Evolutionary conservation across 228 moss, liverwort and hornwort genomes (phyloP).

Genomic region (Sphagnum fallax): DNA sequence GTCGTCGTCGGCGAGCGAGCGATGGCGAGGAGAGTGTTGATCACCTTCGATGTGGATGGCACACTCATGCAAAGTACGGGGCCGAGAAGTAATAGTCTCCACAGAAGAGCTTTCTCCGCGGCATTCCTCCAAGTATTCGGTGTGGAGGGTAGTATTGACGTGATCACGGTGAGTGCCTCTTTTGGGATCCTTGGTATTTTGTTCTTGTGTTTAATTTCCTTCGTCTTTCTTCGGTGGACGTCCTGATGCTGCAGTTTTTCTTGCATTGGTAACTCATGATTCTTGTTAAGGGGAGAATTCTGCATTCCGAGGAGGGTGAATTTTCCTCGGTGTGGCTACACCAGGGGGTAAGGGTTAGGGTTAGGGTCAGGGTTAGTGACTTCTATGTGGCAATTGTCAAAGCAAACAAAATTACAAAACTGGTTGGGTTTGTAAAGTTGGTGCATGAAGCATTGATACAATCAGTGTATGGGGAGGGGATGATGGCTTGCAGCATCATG

Average conservation of each 20-base stretch:
- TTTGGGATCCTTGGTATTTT: neutral
- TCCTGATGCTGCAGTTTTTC: too few relatives aligned
- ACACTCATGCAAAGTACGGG: slow-evolving; percentile 79
- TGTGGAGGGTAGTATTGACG: slow-evolving; percentile 74
- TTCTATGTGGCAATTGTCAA: too few relatives aligned
- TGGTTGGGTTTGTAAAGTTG: too few relatives aligned
- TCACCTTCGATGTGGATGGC: slow-evolving; percentile 93
- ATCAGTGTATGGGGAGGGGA: too few relatives aligned
- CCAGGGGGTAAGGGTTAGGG: too few relatives aligned
- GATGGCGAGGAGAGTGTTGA: slow-evolving; percentile 49
- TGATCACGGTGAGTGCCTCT: slow-evolving; percentile 43
- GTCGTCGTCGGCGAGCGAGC: neutral
- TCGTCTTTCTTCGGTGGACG: neutral
- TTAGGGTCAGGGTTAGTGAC: too few relatives aligned
- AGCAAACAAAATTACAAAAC: too few relatives aligned
- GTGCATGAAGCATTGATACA: too few relatives aligned
- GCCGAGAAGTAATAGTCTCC: slow-evolving; percentile 70
- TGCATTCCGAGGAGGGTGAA: too few relatives aligned
- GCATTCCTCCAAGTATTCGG: slow-evolving; percentile 77
- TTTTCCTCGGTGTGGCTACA: too few relatives aligned
- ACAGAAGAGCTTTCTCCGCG: slow-evolving; percentile 78
- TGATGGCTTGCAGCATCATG: too few relatives aligned
- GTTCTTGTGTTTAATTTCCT: neutral
- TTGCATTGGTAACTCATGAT: slow-evolving; percentile 1
- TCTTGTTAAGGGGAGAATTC: slow-evolving; percentile 1